phyloP scores from a whole-genome alignment of 83 land plant species.

The Picea engelmannii region DNA sequence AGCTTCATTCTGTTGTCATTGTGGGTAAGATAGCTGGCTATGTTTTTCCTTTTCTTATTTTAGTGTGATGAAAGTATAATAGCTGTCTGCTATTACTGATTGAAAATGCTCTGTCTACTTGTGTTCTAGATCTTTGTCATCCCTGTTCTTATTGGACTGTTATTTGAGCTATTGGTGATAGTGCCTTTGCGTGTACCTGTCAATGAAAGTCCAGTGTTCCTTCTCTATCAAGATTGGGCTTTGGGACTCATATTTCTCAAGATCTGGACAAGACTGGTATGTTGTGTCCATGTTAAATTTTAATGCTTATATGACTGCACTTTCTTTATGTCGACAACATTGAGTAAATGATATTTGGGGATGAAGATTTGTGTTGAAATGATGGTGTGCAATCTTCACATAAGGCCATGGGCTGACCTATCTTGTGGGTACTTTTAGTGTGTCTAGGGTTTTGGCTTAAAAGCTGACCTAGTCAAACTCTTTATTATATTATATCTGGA shows the following conservation, averaged over 20 bases:
- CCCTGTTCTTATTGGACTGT: conserved; percentile 89
- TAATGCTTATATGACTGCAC: neutral
- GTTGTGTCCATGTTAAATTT: neutral
- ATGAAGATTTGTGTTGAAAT: neutral
- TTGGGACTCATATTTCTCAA: conserved; percentile 89
- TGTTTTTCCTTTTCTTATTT: neutral
- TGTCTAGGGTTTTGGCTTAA: too few species aligned
- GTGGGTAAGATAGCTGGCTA: conserved; percentile 62
- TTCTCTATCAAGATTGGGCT: conserved; percentile 97
- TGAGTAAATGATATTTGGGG: neutral
- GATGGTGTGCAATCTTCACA: too few species aligned
- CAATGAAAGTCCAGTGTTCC: conserved; percentile 96
- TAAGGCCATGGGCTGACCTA: too few species aligned
- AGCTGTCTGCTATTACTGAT: conserved; percentile 4
- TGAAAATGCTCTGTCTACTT: neutral
- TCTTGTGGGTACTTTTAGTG: too few species aligned
- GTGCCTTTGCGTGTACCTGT: conserved; percentile 95
- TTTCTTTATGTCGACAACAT: neutral
- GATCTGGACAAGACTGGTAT: conserved; percentile 94
- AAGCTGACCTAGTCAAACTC: too few species aligned
- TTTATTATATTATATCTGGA: too few species aligned
- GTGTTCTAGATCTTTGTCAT: conserved; percentile 74
- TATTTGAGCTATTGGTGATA: conserved; percentile 89
- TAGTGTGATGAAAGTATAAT: neutral
- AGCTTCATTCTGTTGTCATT: conserved; percentile 76